Evolutionary conservation across 257 asterid genomes (phyloP).

Genomic region (Coffea eugenioides): DNA sequence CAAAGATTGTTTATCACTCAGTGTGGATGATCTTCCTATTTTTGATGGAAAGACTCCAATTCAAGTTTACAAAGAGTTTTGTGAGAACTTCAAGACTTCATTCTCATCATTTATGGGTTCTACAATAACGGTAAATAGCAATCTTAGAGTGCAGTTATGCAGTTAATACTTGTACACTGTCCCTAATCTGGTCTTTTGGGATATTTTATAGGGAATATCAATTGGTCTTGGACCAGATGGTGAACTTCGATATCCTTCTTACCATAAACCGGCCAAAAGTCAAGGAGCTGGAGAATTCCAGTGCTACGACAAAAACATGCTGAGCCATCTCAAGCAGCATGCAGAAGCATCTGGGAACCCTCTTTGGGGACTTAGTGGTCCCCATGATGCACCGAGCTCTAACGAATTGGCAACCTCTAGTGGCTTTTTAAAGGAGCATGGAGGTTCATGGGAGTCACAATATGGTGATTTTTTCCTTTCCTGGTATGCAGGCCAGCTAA

Average conservation of each 20-base stretch:
- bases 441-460: conserved; percentile 78
- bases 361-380: conserved; percentile 85
- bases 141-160: neutral
- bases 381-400: conserved; percentile 62
- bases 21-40: conserved; percentile 70
- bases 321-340: conserved; percentile 50
- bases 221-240: conserved; percentile 92
- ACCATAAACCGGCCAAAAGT: conserved; percentile 33
- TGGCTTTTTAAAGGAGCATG: conserved; percentile 63
- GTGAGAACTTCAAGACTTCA: conserved; percentile 57
- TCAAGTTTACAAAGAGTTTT: conserved; percentile 59
- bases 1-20: conserved; percentile 65
- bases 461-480: conserved; percentile 83
- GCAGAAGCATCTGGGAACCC: conserved; percentile 59
- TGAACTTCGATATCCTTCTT: conserved; percentile 82
- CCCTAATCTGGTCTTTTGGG: neutral
- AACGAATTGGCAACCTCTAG: conserved; percentile 41
- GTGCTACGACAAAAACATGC: conserved; percentile 72
- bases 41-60: conserved; percentile 81
- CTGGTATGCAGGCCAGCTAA: conserved; percentile 67
- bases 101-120: conserved; percentile 62
- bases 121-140: conserved; percentile 63
- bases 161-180: neutral
- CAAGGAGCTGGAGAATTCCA: conserved; percentile 84
- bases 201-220: conserved; percentile 56